These are phyloP conservation scores for Naganishia randhawae DNA, from an alignment of 768 basidiomycete species.

Conservation along the genomic window DNA sequence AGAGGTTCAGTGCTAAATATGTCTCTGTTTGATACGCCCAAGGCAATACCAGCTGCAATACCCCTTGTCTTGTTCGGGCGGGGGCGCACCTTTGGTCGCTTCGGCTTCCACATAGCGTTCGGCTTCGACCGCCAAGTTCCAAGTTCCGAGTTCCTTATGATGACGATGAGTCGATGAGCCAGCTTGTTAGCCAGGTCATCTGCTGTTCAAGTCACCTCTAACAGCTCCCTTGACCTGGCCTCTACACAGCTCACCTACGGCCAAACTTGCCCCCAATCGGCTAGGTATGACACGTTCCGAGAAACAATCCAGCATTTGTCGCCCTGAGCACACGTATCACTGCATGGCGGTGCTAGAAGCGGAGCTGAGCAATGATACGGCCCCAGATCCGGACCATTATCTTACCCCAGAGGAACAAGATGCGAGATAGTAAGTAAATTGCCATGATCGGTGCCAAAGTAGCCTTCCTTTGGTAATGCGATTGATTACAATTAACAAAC, in stretches of 20 bases:
- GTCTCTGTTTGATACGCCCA: neutral
- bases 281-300: neutral
- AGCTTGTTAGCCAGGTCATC: too few relatives aligned
- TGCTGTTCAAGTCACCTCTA: too few relatives aligned
- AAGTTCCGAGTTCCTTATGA: neutral
- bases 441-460: neutral
- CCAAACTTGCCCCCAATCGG: neutral
- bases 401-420: conserved; percentile 63
- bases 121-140: neutral
- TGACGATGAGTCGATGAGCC: neutral
- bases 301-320: conserved; percentile 24
- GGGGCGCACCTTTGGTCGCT: neutral
- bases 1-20: neutral
- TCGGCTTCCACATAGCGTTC: neutral
- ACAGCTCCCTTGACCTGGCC: too few relatives aligned
- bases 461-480: neutral
- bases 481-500: too few relatives aligned
- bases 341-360: conserved; percentile 53
- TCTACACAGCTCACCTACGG: too few relatives aligned
- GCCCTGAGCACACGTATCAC: conserved; percentile 48
- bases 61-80: neutral
- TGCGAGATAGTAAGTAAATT: conserved; percentile 45
- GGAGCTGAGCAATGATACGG: conserved; percentile 54
- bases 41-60: too few relatives aligned
- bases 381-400: conserved; percentile 61